Conservation (phyloP, 1,284 basidiomycete genomes). For the Coniferiporia weirii region DNA sequence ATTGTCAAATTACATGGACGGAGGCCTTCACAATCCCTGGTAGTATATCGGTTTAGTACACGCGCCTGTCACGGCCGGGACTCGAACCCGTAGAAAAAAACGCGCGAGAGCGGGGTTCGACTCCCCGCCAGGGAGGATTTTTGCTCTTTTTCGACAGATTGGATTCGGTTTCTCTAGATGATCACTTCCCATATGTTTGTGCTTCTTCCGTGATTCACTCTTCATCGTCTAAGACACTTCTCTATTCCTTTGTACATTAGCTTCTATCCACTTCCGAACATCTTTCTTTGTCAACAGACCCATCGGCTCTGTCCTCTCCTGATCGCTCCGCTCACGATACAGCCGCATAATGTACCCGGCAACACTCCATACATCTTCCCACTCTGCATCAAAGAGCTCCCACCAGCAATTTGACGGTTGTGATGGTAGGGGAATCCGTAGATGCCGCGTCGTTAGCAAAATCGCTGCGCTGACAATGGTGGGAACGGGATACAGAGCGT, state of each 20-base stretch:
- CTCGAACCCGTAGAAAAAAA: no score
- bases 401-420: conserved; percentile 72
- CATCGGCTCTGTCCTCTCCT: conserved; percentile 40
- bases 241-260: conserved; percentile 23
- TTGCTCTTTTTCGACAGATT: no score
- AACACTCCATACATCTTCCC: conserved; percentile 80
- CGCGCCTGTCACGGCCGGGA: conserved; percentile 42
- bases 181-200: no score
- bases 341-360: conserved; percentile 77
- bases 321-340: conserved; percentile 44
- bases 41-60: conserved; percentile 30
- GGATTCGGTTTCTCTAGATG: no score
- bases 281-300: conserved; percentile 64
- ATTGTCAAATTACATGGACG: background rate
- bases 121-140: conserved; percentile 34
- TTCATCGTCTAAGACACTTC: background rate
- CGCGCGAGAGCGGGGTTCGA: conserved; percentile 41
- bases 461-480: conserved; percentile 86
- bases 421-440: conserved; percentile 69
- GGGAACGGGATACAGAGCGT: conserved; percentile 82
- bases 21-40: background rate
- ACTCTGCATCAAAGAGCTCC: conserved; percentile 81
- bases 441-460: conserved; percentile 64
- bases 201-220: background rate
- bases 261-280: conserved; percentile 70